Conservation (phyloP, 2,329 filamentous ascomycete species). For the Coniochaeta sp. region DNA sequence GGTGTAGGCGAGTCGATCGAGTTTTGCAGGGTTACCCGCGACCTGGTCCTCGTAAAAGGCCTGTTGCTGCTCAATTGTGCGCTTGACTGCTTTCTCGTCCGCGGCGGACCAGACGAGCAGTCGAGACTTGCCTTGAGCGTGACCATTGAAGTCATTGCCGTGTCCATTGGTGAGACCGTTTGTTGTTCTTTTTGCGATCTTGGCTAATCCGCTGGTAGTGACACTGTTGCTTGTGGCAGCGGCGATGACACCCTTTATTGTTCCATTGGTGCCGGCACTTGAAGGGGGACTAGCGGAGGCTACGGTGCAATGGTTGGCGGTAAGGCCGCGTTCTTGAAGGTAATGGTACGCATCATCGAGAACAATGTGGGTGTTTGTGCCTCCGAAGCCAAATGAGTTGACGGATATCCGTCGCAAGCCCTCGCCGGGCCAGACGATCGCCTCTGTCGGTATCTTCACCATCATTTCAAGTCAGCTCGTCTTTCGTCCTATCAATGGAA, state of each 20-base stretch:
- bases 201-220: not conserved
- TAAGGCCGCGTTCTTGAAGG: not conserved
- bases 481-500: too few species aligned
- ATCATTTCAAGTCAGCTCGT: too few species aligned
- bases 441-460: conserved; percentile 5
- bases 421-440: conserved; percentile 5
- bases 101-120: not conserved
- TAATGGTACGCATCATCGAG: conserved; percentile 11
- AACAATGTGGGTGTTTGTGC: conserved; percentile 20
- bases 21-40: not conserved
- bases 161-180: not conserved
- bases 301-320: not conserved
- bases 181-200: not conserved
- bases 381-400: conserved; percentile 23
- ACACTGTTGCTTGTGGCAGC: too few species aligned
- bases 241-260: not conserved
- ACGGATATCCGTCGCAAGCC: conserved; percentile 14
- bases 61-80: not conserved
- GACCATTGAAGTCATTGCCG: not conserved
- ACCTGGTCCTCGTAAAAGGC: not conserved
- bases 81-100: not conserved
- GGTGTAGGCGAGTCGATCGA: not conserved
- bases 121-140: not conserved
- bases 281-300: too few species aligned
- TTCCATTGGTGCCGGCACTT: not conserved